Conservation (phyloP, 306 rosid genomes). For the Glycine latifolia region DNA sequence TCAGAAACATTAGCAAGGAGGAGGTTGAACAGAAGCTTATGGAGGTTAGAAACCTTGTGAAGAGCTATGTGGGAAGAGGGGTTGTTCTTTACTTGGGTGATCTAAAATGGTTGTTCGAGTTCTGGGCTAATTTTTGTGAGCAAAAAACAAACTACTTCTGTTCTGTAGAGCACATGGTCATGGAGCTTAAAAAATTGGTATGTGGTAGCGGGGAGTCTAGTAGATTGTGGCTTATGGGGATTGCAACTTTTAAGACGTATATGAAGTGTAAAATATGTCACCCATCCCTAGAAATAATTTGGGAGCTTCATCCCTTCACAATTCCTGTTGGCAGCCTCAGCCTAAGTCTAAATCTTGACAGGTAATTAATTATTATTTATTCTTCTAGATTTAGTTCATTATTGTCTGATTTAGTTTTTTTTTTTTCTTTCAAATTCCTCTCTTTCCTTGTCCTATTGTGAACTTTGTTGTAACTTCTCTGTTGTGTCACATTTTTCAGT, state of each 20-base stretch:
- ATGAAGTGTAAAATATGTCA: constrained; percentile 69
- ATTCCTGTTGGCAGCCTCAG: constrained; percentile 78
- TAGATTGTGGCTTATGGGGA: constrained; percentile 76
- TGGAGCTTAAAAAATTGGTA: constrained; percentile 76
- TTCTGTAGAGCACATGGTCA: constrained; percentile 68
- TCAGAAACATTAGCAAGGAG: constrained; percentile 65
- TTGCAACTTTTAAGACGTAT: constrained; percentile 73
- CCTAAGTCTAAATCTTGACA: constrained; percentile 76
- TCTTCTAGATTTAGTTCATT: background rate
- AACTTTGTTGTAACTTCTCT: background rate
- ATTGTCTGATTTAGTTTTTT: no score
- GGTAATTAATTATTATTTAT: constrained; percentile 47
- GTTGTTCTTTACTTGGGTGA: constrained; percentile 82
- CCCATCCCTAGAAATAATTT: constrained; percentile 77
- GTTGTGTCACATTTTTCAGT: constrained; percentile 45
- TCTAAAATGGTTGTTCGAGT: constrained; percentile 76
- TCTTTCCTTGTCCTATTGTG: background rate
- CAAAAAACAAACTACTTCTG: constrained; percentile 56
- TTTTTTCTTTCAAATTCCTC: background rate
- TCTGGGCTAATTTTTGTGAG: constrained; percentile 69
- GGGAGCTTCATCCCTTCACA: constrained; percentile 87
- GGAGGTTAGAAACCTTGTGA: constrained; percentile 73
- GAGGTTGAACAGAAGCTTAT: constrained; percentile 70
- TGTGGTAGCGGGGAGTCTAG: constrained; percentile 60
- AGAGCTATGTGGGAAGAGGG: constrained; percentile 74